Base-by-base conservation (phyloP, 2,329 filamentous ascomycete genomes). In the Didymella sp. region DNA sequence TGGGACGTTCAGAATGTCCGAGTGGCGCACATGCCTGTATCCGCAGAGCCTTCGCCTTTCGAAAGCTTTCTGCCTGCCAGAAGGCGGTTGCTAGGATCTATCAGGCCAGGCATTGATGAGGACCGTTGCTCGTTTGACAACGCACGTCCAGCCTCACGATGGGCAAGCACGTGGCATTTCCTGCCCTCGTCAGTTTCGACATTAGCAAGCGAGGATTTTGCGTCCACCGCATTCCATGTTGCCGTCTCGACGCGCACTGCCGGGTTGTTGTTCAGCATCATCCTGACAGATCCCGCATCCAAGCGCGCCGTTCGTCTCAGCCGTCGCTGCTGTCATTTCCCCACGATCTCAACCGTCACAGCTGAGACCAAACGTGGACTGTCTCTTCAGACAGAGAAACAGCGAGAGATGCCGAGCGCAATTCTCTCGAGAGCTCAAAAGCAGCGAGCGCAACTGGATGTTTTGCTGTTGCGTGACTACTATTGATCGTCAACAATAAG, bases 291-390 rank as follows among this genome's bases (percentile, higher is more conserved):
- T 33, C 21, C 54, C 42, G 48, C 31, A 13, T 24, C 51, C 61
- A 63, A 62, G 59, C 47, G 45, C 63, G 58, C 54, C 48, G 64
- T 67, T 66, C 64, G 67, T 69, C 63, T 68, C 65, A 68, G 59
- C 40, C 45, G 31, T 61, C 63, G 46, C 51, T n/a, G 38, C 38
- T 58, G 50, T 48, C 50, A 44, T 50, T 58, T 53, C 58, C 59
- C 53, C 53, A 33, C 50, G 38, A 47, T 59, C 31, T 55, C 53
- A 58, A 57, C 49, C 31, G 48, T 59, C 58, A 56, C 37, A 22
- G 44, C 50, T 33, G 38, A 43, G 40, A 46, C 62, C 41, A 66
- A 62, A 66, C 62, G 54, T 59, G 49, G 37, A 54, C 50, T 59
- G 64, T 63, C 56, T 62, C 62, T 51, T 45, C 30, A 37, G 55